These are phyloP conservation scores for Ulvella scutata DNA, from an alignment of 139 green algal species.

Conservation along the genomic window DNA sequence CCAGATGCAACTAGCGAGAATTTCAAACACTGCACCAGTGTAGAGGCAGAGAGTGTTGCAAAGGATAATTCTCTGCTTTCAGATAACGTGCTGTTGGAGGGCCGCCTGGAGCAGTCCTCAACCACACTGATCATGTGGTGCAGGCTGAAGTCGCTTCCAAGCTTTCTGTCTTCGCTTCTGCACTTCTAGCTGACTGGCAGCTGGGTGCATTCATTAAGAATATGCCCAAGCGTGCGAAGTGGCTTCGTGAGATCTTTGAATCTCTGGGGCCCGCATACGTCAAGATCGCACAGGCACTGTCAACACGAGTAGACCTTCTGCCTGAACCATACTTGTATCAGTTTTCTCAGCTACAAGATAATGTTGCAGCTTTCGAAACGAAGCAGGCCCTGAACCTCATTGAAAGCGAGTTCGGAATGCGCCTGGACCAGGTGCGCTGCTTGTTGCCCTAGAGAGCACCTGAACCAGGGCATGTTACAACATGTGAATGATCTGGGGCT, in stretches of 20 bases:
- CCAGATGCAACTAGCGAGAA: too few species aligned
- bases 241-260: constrained; percentile 19
- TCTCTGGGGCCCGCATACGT: constrained; percentile 24
- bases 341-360: constrained; percentile 31
- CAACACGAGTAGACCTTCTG: constrained; percentile 34
- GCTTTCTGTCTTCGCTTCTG: constrained; percentile 13
- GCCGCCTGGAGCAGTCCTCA: too few species aligned
- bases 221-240: constrained; percentile 12
- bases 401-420: constrained; percentile 1
- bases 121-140: too few species aligned
- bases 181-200: constrained; percentile 22
- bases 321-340: constrained; percentile 28
- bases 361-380: constrained; percentile 34
- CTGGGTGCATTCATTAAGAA: constrained; percentile 16
- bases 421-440: background rate
- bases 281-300: constrained; percentile 39
- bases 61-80: too few species aligned
- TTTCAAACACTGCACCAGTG: too few species aligned
- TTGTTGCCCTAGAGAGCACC: too few species aligned
- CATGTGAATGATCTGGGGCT: too few species aligned
- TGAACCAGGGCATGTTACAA: too few species aligned
- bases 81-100: too few species aligned
- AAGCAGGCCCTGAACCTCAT: constrained; percentile 16
- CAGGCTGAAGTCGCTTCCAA: constrained; percentile 14
- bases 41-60: too few species aligned